phyloP scores from a whole-genome alignment of 345 rosid genomes.

The Balakata baccata region DNA sequence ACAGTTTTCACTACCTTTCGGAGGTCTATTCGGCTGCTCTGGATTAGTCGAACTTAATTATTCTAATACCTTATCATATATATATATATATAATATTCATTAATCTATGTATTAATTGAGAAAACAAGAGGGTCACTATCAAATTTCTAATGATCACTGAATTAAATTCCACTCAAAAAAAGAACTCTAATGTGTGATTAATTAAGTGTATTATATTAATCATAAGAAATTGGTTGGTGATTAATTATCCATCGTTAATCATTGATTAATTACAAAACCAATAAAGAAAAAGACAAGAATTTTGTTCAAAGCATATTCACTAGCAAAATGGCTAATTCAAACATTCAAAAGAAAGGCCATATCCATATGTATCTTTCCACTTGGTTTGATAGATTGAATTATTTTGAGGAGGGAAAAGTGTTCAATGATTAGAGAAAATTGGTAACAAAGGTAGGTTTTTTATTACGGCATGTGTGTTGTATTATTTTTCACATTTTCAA shows the following conservation, averaged over 20 bases:
- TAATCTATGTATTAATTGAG: not conserved
- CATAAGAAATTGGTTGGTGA: not conserved
- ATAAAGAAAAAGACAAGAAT: slow-evolving; percentile 5
- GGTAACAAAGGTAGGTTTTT: no score
- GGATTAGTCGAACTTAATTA: no score
- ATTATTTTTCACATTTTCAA: no score
- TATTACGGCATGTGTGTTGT: no score
- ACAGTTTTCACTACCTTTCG: no score
- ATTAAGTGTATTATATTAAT: not conserved
- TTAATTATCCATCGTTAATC: slow-evolving; percentile 5
- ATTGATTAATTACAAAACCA: not conserved
- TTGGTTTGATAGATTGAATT: not conserved
- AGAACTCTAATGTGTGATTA: not conserved
- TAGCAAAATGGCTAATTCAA: not conserved
- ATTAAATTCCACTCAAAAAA: slow-evolving; percentile 19
- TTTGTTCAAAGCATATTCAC: slow-evolving; percentile 4
- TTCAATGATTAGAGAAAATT: not conserved
- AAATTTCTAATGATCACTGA: slow-evolving; percentile 9
- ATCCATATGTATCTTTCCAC: slow-evolving; percentile 4
- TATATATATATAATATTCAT: no score
- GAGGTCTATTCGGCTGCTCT: no score
- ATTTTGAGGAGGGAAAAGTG: slow-evolving; percentile 4
- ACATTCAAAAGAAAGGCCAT: not conserved
- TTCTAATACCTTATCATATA: no score
- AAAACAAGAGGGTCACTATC: not conserved